phyloP scores from a whole-genome alignment of 306 rosid genomes.

The Prunus armeniaca region DNA sequence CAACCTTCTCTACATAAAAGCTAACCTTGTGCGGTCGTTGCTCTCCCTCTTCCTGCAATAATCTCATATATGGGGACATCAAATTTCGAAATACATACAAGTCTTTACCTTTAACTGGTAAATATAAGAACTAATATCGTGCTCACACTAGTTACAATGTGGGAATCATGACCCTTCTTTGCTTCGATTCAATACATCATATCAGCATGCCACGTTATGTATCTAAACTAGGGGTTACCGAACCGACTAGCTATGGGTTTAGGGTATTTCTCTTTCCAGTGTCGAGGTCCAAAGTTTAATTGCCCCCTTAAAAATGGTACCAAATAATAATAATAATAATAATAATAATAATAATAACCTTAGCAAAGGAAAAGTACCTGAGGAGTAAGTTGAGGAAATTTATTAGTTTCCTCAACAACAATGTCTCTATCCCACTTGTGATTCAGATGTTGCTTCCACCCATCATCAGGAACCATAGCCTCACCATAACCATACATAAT shows the following conservation, averaged over 20 bases:
- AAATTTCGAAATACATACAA: background rate
- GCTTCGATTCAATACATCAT: too few species aligned
- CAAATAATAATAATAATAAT: too few species aligned
- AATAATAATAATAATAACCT: background rate
- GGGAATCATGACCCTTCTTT: background rate
- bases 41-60: constrained; percentile 61
- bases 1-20: constrained; percentile 66
- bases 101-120: background rate
- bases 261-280: too few species aligned
- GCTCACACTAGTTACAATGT: background rate
- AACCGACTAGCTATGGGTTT: too few species aligned
- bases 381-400: constrained; percentile 59
- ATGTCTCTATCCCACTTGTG: constrained; percentile 62
- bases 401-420: constrained; percentile 63
- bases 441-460: constrained; percentile 55
- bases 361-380: constrained; percentile 40
- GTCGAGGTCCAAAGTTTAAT: too few species aligned
- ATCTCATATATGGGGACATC: constrained; percentile 22
- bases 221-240: too few species aligned
- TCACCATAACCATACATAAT: constrained; percentile 62
- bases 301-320: too few species aligned
- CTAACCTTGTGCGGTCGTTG: constrained; percentile 86
- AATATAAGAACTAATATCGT: background rate
- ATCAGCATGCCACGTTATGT: too few species aligned
- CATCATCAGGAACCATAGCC: constrained; percentile 49